These are phyloP conservation scores for Glycyrrhiza uralensis DNA, from an alignment of 306 rosid species.

Conservation along the genomic window DNA sequence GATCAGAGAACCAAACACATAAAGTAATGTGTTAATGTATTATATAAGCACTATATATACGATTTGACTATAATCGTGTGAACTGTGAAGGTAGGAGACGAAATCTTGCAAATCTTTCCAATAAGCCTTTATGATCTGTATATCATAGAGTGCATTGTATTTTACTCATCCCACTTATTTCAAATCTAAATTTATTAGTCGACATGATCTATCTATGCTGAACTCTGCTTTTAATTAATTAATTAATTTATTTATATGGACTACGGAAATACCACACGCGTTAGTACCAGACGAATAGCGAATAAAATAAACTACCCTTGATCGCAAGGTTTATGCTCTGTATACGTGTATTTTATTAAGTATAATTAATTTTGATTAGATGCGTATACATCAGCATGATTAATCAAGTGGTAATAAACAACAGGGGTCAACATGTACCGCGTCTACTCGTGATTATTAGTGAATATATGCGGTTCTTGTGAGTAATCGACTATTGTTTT, in stretches of 20 bases:
- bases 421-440: background rate
- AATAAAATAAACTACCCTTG: background rate
- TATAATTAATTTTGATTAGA: background rate
- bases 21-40: background rate
- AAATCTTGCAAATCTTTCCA: slow-evolving; percentile 25
- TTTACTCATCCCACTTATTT: background rate
- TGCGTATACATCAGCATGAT: background rate
- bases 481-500: background rate
- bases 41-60: background rate
- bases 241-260: too few species aligned
- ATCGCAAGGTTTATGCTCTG: background rate
- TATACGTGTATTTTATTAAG: background rate
- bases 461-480: background rate
- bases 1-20: background rate
- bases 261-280: too few species aligned
- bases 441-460: background rate
- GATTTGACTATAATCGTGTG: slow-evolving; percentile 17
- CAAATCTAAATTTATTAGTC: slow-evolving; percentile 6
- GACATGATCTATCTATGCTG: background rate
- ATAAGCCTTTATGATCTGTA: slow-evolving; percentile 20
- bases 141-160: background rate
- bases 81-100: background rate
- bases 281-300: background rate
- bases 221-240: too few species aligned
- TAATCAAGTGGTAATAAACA: background rate